Evolutionary conservation across 169 alveolate species (phyloP).

Genomic region (Plasmodium adleri): DNA sequence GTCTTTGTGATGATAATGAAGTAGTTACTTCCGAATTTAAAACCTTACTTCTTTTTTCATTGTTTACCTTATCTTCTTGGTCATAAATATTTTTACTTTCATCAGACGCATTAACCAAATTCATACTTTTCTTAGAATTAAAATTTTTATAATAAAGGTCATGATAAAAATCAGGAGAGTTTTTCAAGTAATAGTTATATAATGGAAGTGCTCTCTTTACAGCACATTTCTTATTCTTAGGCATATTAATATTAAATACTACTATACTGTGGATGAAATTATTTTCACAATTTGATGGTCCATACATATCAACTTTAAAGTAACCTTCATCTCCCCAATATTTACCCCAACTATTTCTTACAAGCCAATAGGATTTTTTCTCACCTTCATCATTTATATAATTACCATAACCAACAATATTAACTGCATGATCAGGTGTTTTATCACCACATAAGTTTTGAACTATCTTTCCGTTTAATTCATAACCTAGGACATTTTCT

Average conservation of each 20-base stretch:
- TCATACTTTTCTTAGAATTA: neutral
- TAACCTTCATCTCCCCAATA: constrained; percentile 77
- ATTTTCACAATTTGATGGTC: constrained; percentile 31
- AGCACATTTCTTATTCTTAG: constrained; percentile 4
- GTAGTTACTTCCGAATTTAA: too few relatives aligned
- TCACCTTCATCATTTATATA: constrained; percentile 42
- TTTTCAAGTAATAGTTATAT: neutral
- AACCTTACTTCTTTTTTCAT: too few relatives aligned
- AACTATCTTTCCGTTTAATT: constrained; percentile 67
- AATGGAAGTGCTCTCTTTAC: neutral
- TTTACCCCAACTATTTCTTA: constrained; percentile 75
- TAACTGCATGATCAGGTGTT: constrained; percentile 72
- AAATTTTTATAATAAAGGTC: constrained; percentile 11
- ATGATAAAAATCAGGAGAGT: constrained; percentile 19
- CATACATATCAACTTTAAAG: constrained; percentile 74
- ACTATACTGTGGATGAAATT: constrained; percentile 40
- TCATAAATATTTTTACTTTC: neutral
- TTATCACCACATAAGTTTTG: constrained; percentile 72
- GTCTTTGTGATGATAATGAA: too few relatives aligned
- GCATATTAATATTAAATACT: constrained; percentile 31
- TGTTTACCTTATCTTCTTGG: neutral
- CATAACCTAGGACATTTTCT: constrained; percentile 50
- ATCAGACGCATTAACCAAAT: neutral
- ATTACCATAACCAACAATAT: constrained; percentile 77
- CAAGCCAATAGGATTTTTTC: constrained; percentile 64